Conservation (phyloP, 1,284 basidiomycete species). For the Golubevia sp. region DNA sequence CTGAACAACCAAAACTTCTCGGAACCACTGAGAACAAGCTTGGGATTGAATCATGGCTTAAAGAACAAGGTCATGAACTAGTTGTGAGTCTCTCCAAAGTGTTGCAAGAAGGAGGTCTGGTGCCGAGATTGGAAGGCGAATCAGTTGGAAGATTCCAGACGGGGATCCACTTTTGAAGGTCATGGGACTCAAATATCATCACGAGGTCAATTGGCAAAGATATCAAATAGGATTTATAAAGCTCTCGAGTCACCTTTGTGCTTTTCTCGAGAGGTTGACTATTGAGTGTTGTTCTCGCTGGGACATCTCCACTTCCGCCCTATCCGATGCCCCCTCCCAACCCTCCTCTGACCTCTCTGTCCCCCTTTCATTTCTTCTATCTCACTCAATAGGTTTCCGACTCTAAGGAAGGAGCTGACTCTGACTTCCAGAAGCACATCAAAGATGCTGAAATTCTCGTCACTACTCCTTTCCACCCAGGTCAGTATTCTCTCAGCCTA, state of each 20-base stretch:
- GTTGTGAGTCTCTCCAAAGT: no score
- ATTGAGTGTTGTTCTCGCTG: not conserved
- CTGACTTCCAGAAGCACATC: constrained; percentile 85
- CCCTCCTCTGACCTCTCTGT: no score
- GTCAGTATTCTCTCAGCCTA: not conserved
- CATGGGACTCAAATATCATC: no score
- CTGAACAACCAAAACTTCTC: constrained; percentile 80
- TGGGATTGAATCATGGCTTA: constrained; percentile 54
- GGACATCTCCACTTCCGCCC: not conserved
- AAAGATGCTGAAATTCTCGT: constrained; percentile 69
- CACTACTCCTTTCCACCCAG: constrained; percentile 80
- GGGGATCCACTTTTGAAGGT: no score
- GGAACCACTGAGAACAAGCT: constrained; percentile 83
- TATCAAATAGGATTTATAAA: no score
- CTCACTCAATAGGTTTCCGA: not conserved
- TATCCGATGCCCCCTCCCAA: not conserved
- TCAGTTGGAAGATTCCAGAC: no score
- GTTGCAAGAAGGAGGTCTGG: no score
- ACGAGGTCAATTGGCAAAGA: no score
- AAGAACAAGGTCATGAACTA: constrained; percentile 75
- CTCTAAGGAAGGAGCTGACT: constrained; percentile 73
- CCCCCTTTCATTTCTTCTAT: constrained; percentile 3
- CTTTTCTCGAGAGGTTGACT: no score
- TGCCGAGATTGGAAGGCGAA: no score
- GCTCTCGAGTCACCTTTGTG: no score